These are phyloP conservation scores for Trichophyton schoenleinii DNA, from an alignment of 2,329 filamentous ascomycete genomes.

Conservation along the genomic window DNA sequence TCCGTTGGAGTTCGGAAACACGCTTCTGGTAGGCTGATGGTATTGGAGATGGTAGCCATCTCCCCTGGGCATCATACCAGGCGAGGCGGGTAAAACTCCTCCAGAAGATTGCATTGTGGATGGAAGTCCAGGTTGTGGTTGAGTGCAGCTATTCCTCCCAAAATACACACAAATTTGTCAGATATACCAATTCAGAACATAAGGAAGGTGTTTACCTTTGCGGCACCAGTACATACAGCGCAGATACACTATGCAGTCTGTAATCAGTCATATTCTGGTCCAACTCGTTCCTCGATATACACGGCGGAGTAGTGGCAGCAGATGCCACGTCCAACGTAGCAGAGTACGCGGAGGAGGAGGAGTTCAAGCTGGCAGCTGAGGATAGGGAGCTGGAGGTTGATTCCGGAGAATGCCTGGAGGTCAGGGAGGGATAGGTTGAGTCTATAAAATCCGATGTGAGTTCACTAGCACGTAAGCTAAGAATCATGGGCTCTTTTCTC, in stretches of 20 bases:
- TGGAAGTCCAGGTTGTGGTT: slow-evolving; percentile 37
- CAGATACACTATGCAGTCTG: slow-evolving; percentile 24
- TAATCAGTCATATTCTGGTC: slow-evolving; percentile 29
- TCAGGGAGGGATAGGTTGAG: slow-evolving; percentile 42
- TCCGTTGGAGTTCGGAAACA: slow-evolving; percentile 20
- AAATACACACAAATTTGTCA: background rate
- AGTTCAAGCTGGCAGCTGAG: slow-evolving; percentile 26
- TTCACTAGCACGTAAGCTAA: slow-evolving; percentile 40
- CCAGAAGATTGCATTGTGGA: slow-evolving; percentile 23
- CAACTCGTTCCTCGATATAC: slow-evolving; percentile 12
- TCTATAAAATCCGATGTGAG: slow-evolving; percentile 43
- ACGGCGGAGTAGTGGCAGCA: background rate
- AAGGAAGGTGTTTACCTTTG: background rate
- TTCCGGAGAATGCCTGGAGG: slow-evolving; percentile 40
- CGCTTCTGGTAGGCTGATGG: slow-evolving; percentile 10
- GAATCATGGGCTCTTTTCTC: slow-evolving; percentile 9
- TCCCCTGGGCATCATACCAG: slow-evolving; percentile 27
- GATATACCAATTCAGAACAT: background rate
- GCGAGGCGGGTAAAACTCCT: slow-evolving; percentile 19
- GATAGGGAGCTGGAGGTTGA: slow-evolving; percentile 36
- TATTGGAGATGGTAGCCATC: slow-evolving; percentile 21
- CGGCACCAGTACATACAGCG: slow-evolving; percentile 26
- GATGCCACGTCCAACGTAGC: background rate
- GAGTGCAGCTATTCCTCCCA: slow-evolving; percentile 23
- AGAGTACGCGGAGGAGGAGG: slow-evolving; percentile 17